phyloP scores from a whole-genome alignment of 306 rosid species.

The Myrica gale region DNA sequence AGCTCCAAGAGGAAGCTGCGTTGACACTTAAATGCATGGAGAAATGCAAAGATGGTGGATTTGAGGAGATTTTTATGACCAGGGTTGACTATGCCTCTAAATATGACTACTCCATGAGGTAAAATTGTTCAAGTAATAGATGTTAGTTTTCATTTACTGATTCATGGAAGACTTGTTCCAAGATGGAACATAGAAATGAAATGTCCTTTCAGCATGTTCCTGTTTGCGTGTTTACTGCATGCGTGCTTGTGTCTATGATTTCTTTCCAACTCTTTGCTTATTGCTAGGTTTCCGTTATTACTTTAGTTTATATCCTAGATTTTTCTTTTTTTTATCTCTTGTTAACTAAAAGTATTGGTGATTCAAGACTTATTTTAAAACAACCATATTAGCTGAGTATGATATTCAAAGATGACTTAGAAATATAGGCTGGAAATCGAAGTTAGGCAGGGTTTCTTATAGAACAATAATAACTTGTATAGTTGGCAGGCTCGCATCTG shows the following conservation, averaged over 20 bases:
- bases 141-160: slow-evolving; percentile 14
- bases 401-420: too few relatives aligned
- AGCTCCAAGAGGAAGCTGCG: slow-evolving; percentile 85
- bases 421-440: too few relatives aligned
- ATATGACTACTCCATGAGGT: slow-evolving; percentile 86
- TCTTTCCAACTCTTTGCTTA: too few relatives aligned
- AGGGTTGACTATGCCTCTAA: slow-evolving; percentile 71
- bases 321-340: too few relatives aligned
- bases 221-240: not conserved
- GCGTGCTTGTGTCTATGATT: too few relatives aligned
- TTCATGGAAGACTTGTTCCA: slow-evolving; percentile 17
- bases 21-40: slow-evolving; percentile 65
- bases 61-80: slow-evolving; percentile 86
- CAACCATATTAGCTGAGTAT: too few relatives aligned
- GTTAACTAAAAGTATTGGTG: too few relatives aligned
- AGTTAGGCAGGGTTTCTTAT: too few relatives aligned
- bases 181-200: slow-evolving; percentile 8
- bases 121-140: slow-evolving; percentile 19
- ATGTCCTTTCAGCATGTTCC: slow-evolving; percentile 6
- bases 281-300: not conserved
- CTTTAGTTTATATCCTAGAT: not conserved
- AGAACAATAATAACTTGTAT: too few relatives aligned
- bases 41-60: slow-evolving; percentile 74
- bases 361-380: too few relatives aligned
- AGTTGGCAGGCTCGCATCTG: too few relatives aligned